Evolutionary conservation across 192 early-diverging fungal genomes (phyloP), one percentile per base, ranked within the genome.

Genomic region (Coemansia pectinata): DNA sequence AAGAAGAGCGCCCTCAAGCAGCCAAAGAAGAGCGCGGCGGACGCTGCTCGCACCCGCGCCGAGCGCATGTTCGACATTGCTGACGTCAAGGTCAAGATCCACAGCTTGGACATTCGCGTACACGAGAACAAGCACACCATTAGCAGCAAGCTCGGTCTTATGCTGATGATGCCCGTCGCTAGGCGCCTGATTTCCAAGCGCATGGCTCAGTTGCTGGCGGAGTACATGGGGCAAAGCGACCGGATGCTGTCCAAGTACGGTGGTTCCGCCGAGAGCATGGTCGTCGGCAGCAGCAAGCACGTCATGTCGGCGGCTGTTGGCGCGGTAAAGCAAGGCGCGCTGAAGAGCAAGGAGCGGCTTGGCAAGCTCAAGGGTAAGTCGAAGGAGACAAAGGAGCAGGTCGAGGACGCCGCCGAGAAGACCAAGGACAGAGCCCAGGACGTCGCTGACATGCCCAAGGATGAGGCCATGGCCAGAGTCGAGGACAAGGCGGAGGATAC

Each of bases 61-160:
- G 48, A 21, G 23, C 81, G 77, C 38, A 50, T 76, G 67, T 61
- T 83, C 10, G 81, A 83, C 9, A 78, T 83, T 36, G 73, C 62
- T 52, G 69, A 73, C 15, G 73, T 76, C 72, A 76, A 61, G 34
- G 72, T 76, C 29, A 75, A 83, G 76, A 25, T 83, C 11, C 81
- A 78, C 57, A 47, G 55, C 38, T 66, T 83, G 47, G 67, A 75
- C 23, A 48, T 83, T 21, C 45, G 45, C 12, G 66, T 83, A 40
- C 76, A 57, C 45, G 70, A 83, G 58, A 72, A 63, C 73, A 83
- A 78, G 72, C 81, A 82, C 68, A 71, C 58, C 27, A 76, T 82
- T 55, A 52, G 63, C 50, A 64, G 79, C 69, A 62, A 36, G 5
- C 62, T 82, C 25, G 74, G 66, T 8, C 42, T 82, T 33, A 9